phyloP scores from a whole-genome alignment of 2,329 filamentous ascomycete genomes.

The Paecilomyces formosus region DNA sequence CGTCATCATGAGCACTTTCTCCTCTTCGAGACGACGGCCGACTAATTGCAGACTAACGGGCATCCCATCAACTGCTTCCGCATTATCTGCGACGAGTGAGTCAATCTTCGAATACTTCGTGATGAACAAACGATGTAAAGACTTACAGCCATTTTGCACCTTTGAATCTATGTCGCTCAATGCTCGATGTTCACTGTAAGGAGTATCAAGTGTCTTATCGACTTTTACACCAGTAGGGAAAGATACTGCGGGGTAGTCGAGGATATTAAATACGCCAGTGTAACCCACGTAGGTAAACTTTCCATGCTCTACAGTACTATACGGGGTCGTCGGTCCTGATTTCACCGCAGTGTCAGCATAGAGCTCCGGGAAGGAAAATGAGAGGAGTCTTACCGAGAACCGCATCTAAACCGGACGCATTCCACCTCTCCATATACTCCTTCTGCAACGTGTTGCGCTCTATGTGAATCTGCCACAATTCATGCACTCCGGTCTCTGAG shows the following conservation, averaged over 20 bases:
- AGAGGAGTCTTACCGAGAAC: background rate
- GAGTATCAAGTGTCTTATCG: background rate
- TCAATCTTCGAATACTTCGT: constrained; percentile 5
- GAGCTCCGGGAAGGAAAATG: background rate
- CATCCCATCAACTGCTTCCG: constrained; percentile 10
- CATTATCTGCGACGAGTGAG: constrained; percentile 2
- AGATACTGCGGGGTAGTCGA: background rate
- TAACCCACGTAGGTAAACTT: background rate
- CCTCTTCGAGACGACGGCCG: constrained; percentile 22
- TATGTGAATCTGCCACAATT: constrained; percentile 44
- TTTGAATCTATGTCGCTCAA: background rate
- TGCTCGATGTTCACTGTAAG: background rate
- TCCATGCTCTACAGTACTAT: background rate
- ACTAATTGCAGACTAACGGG: constrained; percentile 24
- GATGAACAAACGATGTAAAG: constrained; percentile 8
- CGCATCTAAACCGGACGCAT: constrained; percentile 1
- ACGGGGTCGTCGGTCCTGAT: background rate
- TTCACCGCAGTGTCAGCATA: background rate
- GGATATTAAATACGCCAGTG: background rate
- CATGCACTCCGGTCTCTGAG: constrained; percentile 34
- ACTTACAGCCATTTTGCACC: background rate
- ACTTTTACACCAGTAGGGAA: background rate
- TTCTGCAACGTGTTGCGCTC: constrained; percentile 38
- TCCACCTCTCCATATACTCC: constrained; percentile 13
- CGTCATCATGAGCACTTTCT: constrained; percentile 27